Conservation (phyloP, 139 green algal genomes). For the Chlorella sorokiniana region DNA sequence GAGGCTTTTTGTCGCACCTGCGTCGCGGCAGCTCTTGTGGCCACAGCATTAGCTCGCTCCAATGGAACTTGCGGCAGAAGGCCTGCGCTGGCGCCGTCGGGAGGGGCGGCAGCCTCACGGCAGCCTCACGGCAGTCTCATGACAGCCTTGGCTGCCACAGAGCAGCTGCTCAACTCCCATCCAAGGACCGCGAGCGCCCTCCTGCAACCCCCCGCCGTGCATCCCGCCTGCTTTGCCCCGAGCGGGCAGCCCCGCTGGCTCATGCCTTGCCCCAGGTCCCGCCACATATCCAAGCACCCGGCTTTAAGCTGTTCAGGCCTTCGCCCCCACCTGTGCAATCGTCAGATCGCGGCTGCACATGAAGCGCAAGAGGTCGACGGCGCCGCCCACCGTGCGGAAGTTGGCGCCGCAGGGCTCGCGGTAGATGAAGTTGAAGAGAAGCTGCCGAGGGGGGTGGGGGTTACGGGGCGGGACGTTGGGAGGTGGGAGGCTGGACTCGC, state of each 20-base stretch:
- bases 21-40: slow-evolving; percentile 54
- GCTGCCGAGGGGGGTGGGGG: slow-evolving; percentile 7
- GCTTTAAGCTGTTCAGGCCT: neutral
- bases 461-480: neutral
- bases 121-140: no score
- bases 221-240: no score
- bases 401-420: neutral
- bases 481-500: neutral
- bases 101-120: no score
- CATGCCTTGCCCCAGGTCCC: no score
- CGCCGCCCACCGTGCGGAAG: neutral
- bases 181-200: no score
- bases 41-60: slow-evolving; percentile 61
- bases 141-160: no score
- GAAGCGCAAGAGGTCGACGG: slow-evolving; percentile 45
- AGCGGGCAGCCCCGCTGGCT: no score
- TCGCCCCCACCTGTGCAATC: slow-evolving; percentile 47
- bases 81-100: slow-evolving; percentile 27
- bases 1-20: neutral
- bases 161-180: no score
- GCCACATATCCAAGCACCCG: neutral
- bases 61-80: slow-evolving; percentile 64
- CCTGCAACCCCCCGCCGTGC: no score
- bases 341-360: slow-evolving; percentile 54
- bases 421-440: slow-evolving; percentile 66